Evolutionary conservation across 2,329 filamentous ascomycete genomes (phyloP).

Genomic region (Lachnellula cervina): DNA sequence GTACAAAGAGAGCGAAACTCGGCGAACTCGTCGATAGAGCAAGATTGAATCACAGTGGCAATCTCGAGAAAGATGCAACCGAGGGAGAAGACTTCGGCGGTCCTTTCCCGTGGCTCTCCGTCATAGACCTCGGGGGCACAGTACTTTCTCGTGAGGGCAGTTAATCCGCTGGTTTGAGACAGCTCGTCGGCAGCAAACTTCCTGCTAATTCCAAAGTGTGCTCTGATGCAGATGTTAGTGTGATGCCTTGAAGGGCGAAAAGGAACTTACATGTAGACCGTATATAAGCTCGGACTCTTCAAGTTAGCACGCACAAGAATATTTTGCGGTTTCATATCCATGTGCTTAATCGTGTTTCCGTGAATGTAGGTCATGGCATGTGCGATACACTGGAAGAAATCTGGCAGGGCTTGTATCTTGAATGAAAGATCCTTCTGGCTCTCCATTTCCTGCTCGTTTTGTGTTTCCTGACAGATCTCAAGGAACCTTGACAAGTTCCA

Average conservation of each 20-base stretch:
- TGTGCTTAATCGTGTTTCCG: background rate
- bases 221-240: background rate
- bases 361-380: slow-evolving; percentile 2
- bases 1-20: background rate
- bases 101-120: background rate
- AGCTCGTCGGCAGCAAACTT: background rate
- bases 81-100: slow-evolving; percentile 3
- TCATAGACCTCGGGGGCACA: slow-evolving; percentile 3
- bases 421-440: no score
- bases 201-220: slow-evolving; percentile 2
- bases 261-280: background rate
- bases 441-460: background rate
- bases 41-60: background rate
- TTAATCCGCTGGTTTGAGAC: background rate
- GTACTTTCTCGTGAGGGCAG: background rate
- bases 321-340: slow-evolving; percentile 6
- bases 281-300: background rate
- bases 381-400: background rate
- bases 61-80: slow-evolving; percentile 4
- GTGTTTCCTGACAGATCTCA: background rate
- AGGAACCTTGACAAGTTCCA: background rate
- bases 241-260: background rate
- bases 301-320: background rate
- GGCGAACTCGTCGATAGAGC: slow-evolving; percentile 1
- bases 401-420: background rate